These are phyloP conservation scores for Fragaria ananassa DNA, from an alignment of 306 rosid species.

Conservation along the genomic window DNA sequence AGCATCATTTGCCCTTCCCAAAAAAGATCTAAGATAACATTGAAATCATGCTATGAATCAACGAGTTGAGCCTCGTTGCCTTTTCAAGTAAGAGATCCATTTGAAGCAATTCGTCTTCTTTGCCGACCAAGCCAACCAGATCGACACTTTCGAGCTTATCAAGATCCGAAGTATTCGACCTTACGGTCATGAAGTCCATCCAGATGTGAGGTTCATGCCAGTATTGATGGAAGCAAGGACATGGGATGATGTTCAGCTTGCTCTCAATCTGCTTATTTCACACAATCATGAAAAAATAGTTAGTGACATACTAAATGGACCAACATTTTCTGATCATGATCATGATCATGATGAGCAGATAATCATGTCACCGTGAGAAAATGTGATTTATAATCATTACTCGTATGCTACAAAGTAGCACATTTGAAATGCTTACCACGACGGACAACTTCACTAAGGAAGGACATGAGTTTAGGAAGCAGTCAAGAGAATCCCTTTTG, in stretches of 20 bases:
- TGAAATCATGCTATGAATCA: neutral
- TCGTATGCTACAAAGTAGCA: neutral
- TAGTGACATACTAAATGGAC: neutral
- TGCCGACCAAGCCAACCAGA: slow-evolving; percentile 11
- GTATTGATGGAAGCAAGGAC: slow-evolving; percentile 16
- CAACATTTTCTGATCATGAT: neutral
- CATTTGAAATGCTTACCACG: neutral
- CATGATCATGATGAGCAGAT: neutral
- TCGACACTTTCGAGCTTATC: slow-evolving; percentile 11
- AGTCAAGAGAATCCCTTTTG: slow-evolving; percentile 26
- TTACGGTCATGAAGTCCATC: slow-evolving; percentile 22
- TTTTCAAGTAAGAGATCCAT: slow-evolving; percentile 23
- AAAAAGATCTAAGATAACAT: too few relatives aligned
- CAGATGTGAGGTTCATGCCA: slow-evolving; percentile 36
- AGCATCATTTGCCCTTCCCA: too few relatives aligned
- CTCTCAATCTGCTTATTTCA: slow-evolving; percentile 18
- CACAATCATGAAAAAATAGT: neutral
- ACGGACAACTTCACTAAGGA: slow-evolving; percentile 2
- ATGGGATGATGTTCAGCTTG: neutral
- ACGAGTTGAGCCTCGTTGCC: slow-evolving; percentile 14
- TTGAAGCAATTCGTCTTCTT: slow-evolving; percentile 11
- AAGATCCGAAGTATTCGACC: slow-evolving; percentile 17
- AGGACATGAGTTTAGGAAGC: slow-evolving; percentile 26
- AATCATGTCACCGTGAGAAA: neutral
- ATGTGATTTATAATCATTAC: neutral